Evolutionary conservation across 495 filamentous ascomycete genomes (phyloP).

Genomic region (Penicillium coprophilum): DNA sequence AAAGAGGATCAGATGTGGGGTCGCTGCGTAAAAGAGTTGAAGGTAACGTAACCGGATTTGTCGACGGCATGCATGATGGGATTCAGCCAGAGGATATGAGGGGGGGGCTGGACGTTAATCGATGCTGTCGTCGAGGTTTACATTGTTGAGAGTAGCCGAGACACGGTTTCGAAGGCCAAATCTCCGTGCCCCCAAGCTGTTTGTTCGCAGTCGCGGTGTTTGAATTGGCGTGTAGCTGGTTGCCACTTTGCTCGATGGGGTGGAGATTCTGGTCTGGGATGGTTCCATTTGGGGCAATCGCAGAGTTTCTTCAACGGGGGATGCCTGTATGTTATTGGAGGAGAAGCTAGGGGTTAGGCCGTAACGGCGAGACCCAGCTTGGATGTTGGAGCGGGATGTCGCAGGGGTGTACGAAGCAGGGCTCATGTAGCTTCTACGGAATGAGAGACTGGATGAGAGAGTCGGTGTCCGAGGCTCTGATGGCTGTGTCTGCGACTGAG

Average conservation of each 20-base stretch:
- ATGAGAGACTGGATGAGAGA: conserved; percentile 36
- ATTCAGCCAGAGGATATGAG: not conserved
- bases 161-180: conserved; percentile 40
- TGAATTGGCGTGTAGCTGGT: conserved; percentile 46
- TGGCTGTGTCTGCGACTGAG: conserved; percentile 22
- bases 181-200: conserved; percentile 42
- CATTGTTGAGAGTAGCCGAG: conserved; percentile 27
- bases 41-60: not conserved
- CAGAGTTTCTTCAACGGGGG: conserved; percentile 25
- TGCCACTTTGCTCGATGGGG: conserved; percentile 41
- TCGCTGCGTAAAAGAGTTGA: conserved; percentile 11
- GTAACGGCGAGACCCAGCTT: conserved; percentile 50
- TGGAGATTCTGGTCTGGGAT: conserved; percentile 39
- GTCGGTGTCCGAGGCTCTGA: conserved; percentile 44
- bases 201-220: conserved; percentile 40
- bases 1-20: conserved; percentile 6
- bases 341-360: conserved; percentile 32
- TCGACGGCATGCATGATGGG: conserved; percentile 5
- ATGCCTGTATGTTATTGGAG: conserved; percentile 22
- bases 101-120: conserved; percentile 25
- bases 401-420: conserved; percentile 40
- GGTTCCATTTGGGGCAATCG: conserved; percentile 26
- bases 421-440: conserved; percentile 45
- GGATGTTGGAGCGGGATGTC: conserved; percentile 44
- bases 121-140: conserved; percentile 41